Conservation (phyloP, 2,329 filamentous ascomycete species). For the Pseudogymnoascus verrucosus region DNA sequence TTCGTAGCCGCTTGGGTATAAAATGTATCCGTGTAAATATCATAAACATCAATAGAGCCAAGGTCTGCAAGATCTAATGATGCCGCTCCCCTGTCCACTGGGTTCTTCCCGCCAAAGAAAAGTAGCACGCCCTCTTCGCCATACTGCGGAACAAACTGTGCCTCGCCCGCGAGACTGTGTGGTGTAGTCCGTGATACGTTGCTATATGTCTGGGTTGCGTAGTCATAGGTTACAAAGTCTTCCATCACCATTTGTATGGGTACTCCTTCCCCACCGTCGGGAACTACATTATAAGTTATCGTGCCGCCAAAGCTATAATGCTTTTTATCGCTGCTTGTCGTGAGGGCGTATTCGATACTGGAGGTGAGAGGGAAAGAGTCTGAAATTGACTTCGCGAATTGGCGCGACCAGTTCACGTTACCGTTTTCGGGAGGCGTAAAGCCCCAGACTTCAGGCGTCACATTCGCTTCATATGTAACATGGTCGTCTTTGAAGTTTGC, state of each 20-base stretch:
- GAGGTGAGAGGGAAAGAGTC: slow-evolving; percentile 8
- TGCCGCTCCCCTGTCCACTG: neutral
- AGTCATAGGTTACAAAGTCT: slow-evolving; percentile 11
- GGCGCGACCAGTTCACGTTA: slow-evolving; percentile 8
- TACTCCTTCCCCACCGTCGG: neutral
- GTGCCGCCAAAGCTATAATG: slow-evolving; percentile 8
- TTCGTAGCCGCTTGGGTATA: slow-evolving; percentile 10
- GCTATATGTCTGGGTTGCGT: slow-evolving; percentile 8
- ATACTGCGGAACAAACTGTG: slow-evolving; percentile 12
- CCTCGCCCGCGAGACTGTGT: slow-evolving; percentile 9
- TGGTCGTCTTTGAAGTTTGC: neutral
- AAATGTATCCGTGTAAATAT: slow-evolving; percentile 10
- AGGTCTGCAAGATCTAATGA: neutral
- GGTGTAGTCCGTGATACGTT: slow-evolving; percentile 6
- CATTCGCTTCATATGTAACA: neutral
- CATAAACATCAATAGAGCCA: slow-evolving; percentile 11
- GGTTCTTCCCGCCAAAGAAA: slow-evolving; percentile 12
- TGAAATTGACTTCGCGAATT: slow-evolving; percentile 4
- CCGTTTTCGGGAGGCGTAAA: slow-evolving; percentile 10
- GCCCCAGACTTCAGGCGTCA: slow-evolving; percentile 9
- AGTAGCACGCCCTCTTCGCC: slow-evolving; percentile 13
- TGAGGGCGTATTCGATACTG: neutral
- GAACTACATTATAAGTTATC: slow-evolving; percentile 5
- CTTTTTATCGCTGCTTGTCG: neutral
- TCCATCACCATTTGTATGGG: slow-evolving; percentile 3